These are phyloP conservation scores for Solanum raphanifolium DNA, from an alignment of 257 asterid species.

Conservation along the genomic window DNA sequence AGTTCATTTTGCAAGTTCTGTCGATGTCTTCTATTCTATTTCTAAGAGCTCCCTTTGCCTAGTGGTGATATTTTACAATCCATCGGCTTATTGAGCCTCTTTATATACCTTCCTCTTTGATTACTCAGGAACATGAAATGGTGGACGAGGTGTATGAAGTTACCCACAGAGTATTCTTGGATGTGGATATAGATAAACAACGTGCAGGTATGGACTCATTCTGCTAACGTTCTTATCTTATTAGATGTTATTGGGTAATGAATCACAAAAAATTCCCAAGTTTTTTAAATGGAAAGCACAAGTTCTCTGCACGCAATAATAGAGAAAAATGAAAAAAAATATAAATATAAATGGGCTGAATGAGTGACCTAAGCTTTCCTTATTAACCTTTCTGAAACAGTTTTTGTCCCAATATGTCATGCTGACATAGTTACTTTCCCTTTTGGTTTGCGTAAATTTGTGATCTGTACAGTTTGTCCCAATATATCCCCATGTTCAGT, in stretches of 20 bases:
- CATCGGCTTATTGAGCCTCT: neutral
- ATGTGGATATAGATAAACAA: slow-evolving; percentile 90
- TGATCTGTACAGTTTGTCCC: neutral
- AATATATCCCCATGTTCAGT: neutral
- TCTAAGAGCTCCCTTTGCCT: neutral
- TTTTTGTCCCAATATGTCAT: neutral
- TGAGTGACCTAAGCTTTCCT: neutral
- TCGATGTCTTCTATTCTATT: neutral
- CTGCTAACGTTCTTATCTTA: neutral
- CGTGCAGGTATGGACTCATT: slow-evolving; percentile 41
- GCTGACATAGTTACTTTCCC: neutral
- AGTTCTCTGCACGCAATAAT: neutral
- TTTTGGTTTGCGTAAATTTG: neutral
- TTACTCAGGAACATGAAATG: slow-evolving; percentile 38
- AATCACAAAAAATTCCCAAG: neutral
- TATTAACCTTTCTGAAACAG: neutral
- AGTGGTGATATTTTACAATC: neutral
- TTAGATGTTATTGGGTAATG: neutral
- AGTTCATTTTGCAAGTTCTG: neutral
- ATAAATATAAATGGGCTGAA: neutral
- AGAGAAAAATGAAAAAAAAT: neutral
- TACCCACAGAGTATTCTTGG: slow-evolving; percentile 87
- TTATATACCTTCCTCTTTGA: neutral
- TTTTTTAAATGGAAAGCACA: neutral
- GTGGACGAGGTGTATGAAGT: slow-evolving; percentile 60